These are phyloP conservation scores for Dunaliella sp. DNA, from an alignment of 139 green algal species.

Conservation along the genomic window DNA sequence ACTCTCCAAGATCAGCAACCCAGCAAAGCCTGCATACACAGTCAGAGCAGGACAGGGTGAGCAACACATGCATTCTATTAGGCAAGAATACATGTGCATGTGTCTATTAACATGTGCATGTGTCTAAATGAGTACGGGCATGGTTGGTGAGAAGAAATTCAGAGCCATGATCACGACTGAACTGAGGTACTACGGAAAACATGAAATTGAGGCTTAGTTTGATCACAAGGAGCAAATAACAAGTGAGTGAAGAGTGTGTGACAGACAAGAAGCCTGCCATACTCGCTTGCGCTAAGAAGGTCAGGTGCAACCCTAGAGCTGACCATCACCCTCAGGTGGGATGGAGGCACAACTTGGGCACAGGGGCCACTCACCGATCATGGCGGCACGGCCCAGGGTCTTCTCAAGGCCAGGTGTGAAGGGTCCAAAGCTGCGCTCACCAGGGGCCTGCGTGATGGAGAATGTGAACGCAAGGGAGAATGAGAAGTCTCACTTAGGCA, in stretches of 20 bases:
- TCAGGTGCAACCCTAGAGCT: too few relatives aligned
- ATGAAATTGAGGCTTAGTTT: not conserved
- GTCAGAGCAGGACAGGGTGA: not conserved
- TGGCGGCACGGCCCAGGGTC: constrained; percentile 27
- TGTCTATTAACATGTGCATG: not conserved
- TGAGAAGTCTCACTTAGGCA: too few relatives aligned
- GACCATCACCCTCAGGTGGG: too few relatives aligned
- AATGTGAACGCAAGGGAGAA: too few relatives aligned
- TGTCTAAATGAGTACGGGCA: not conserved
- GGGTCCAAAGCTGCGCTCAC: constrained; percentile 26
- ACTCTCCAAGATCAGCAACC: constrained; percentile 26
- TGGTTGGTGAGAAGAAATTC: not conserved
- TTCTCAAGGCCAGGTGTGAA: constrained; percentile 34
- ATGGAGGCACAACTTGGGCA: too few relatives aligned
- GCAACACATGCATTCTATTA: too few relatives aligned
- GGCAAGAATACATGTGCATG: not conserved
- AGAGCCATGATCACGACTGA: not conserved
- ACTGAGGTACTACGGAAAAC: not conserved
- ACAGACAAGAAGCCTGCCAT: too few relatives aligned
- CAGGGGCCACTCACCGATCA: constrained; percentile 28
- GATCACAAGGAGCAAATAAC: too few relatives aligned
- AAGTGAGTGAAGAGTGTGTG: too few relatives aligned
- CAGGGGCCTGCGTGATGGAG: not conserved
- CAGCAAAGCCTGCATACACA: constrained; percentile 4
- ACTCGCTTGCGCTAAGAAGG: too few relatives aligned